Percentiles rank a stretch among this genome's conserved stretches.
Conservation (phyloP, 164 flowering plant species). For the Piper longum region DNA sequence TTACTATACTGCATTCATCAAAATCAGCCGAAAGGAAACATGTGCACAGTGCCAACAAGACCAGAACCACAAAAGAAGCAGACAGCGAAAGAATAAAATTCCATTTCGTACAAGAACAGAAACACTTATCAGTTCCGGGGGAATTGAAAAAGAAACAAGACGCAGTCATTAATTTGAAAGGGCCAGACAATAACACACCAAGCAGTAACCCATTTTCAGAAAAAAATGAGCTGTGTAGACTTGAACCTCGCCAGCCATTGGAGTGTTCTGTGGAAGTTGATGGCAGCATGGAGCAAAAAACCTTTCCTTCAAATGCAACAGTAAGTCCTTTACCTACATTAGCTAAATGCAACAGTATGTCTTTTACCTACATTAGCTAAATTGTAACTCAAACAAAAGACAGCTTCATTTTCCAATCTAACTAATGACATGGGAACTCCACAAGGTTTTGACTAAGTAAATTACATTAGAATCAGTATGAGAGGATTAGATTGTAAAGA, state of each 20-base stretch:
- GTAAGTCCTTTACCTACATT: slow-evolving; percentile 23
- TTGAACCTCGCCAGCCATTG: background rate
- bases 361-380: background rate
- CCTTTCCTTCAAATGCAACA: slow-evolving; percentile 11
- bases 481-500: no score
- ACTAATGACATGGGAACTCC: background rate
- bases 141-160: slow-evolving; percentile 21
- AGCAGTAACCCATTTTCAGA: slow-evolving; percentile 7
- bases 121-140: slow-evolving; percentile 10
- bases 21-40: background rate
- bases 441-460: background rate
- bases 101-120: slow-evolving; percentile 7
- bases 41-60: background rate
- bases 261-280: slow-evolving; percentile 9
- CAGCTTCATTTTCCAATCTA: background rate
- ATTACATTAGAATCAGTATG: no score
- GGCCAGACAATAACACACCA: slow-evolving; percentile 9
- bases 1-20: background rate
- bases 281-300: slow-evolving; percentile 12
- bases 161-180: slow-evolving; percentile 9
- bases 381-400: background rate
- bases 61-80: slow-evolving; percentile 19
- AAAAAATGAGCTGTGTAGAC: slow-evolving; percentile 1
- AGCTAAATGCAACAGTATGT: slow-evolving; percentile 29
- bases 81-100: no score